Evolutionary conservation across 2,329 filamentous ascomycete genomes (phyloP), one percentile per base, ranked within the genome.

Genomic region (Colletotrichum orbiculare): DNA sequence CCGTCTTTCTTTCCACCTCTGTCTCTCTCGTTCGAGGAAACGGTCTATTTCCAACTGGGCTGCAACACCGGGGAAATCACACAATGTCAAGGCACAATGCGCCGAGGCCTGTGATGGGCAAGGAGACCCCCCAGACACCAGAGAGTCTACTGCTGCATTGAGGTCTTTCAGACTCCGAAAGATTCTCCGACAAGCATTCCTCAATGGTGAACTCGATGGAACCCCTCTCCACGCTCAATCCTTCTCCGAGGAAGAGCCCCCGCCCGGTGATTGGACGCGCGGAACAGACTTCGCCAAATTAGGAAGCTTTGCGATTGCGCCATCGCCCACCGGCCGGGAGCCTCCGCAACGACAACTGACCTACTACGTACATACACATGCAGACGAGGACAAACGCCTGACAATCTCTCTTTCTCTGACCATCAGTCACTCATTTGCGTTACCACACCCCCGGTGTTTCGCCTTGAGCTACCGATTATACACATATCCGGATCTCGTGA

Each of bases 231-330:
- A 25, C 15, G 7, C 43, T 10, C 8, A 15, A n/a, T 15, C 43
- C 11, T 17, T 53, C 54, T 42, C 53, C 49, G 64, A 59, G 25
- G 46, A 53, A 42, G 54, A 35, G 15, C n/a, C 58, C 58, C 52
- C 52, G 46, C 17, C 47, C 8, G 33, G 17, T 66, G 64, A 66
- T 66, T 66, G 64, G 64, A 48, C 45, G 43, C 48, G 15, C 17
- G 53, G 17, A 38, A 58, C 43, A 59, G 60, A 53, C 64, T 54
- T 64, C 60, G 60, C 64, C 60, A 39, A 66, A 66, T 66, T 66
- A 64, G 64, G 64, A 66, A 66, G 53, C 64, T 64, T 64, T 54
- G 64, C 54, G 59, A 64, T 66, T 63, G 64, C 64, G 64, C 64
- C 64, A 66, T 66, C 64, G 60, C 59, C 59, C 60, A 59, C 60